A percentile compares a stretch with the other conserved stretches of the same genome.
Evolutionary conservation across 2,329 filamentous ascomycete genomes (phyloP).

Genomic region (Karstenula rhodostoma): DNA sequence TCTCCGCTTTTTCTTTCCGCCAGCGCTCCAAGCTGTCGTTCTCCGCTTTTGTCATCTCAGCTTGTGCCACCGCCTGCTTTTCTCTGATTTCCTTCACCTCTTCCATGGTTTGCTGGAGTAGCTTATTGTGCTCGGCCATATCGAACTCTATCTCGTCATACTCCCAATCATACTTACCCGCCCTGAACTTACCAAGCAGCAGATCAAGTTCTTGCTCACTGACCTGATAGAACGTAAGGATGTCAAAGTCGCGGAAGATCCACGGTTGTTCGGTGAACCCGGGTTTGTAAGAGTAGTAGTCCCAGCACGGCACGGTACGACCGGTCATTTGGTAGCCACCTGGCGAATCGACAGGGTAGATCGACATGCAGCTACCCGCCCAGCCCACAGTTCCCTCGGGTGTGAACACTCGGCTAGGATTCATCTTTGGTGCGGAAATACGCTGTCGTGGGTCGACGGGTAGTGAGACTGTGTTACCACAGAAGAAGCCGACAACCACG

Average conservation of each 20-base stretch:
- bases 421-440: conserved; percentile 64
- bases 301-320: conserved; percentile 62
- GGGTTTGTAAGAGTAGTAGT: conserved; percentile 61
- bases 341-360: conserved; percentile 65
- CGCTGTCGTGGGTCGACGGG: conserved; percentile 64
- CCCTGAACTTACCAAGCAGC: conserved; percentile 58
- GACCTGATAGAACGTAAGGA: conserved; percentile 64
- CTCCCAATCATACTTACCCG: conserved; percentile 62
- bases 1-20: conserved; percentile 54
- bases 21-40: conserved; percentile 55
- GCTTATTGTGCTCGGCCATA: conserved; percentile 62
- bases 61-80: conserved; percentile 59
- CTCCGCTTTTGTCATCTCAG: conserved; percentile 57
- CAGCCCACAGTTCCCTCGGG: conserved; percentile 64
- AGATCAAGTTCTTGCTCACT: conserved; percentile 60
- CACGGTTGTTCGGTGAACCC: conserved; percentile 60
- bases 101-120: conserved; percentile 56
- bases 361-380: conserved; percentile 63
- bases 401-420: conserved; percentile 64
- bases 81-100: conserved; percentile 58
- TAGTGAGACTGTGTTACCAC: conserved; percentile 60
- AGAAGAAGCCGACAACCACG: conserved; percentile 65
- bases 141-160: conserved; percentile 62
- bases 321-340: conserved; percentile 66
- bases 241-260: conserved; percentile 66